Base-by-base conservation (phyloP, 345 rosid species). In the Turritis glabra region DNA sequence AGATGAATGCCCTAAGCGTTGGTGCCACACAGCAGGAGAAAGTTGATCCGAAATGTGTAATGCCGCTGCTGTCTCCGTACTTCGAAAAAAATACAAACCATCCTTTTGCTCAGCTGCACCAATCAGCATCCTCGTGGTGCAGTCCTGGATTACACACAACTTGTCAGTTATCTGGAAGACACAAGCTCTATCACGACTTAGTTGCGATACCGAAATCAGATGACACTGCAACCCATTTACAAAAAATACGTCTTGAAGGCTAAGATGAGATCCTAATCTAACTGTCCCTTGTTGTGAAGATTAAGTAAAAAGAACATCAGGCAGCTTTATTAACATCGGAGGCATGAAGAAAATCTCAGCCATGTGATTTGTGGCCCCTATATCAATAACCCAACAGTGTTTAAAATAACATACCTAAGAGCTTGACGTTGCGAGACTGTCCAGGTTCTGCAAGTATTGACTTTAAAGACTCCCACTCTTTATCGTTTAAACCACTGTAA, bases 351-450 rank as follows among this genome's bases (percentile, higher is more conserved):
- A 2, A 5, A 50, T 1, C 2, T 58, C 17, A 18, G 22, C 50
- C 58, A 66, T 50, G 1, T 66, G 46, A 0, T 43, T 41, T 0
- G 37, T 6, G 0, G 35, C 51, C 0, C 67, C 53, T 2, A 5
- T 22, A 5, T 66, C 58, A 12, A 66, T 17, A 6, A 66, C 26
- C 70, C 70, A 65, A n/a, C n/a, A 10, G 53, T 18, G 13, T 9
- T 10, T 5, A n/a, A n/a, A n/a, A n/a, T n/a, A n/a, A n/a, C n/a
- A n/a, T n/a, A n/a, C n/a, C n/a, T n/a, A n/a, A n/a, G n/a, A n/a
- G n/a, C n/a, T n/a, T n/a, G n/a, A n/a, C n/a, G n/a, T n/a, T n/a
- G n/a, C n/a, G n/a, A n/a, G n/a, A n/a, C n/a, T n/a, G n/a, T n/a
- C n/a, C n/a, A n/a, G n/a, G n/a, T n/a, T n/a, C n/a, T n/a, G n/a